A percentile compares a stretch with the other conserved stretches of the same genome.
phyloP scores from a whole-genome alignment of 2,329 filamentous ascomycete genomes.

The Talaromyces verruculosus region DNA sequence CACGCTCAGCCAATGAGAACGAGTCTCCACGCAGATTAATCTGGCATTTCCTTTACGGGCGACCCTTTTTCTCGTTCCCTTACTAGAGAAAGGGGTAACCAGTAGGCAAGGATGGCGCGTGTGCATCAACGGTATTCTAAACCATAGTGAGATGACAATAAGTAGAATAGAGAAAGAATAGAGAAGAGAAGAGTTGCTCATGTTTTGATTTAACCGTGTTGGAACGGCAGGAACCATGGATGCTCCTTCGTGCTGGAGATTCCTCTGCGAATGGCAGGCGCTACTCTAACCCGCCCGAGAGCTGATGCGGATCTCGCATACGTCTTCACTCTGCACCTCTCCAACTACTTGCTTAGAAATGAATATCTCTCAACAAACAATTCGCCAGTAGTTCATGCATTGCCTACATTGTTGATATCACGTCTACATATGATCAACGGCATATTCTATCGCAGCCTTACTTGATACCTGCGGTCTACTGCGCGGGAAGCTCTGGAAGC shows the following conservation, averaged over 20 bases:
- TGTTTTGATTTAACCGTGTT: slow-evolving; percentile 15
- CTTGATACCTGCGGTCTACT: background rate
- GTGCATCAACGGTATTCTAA: background rate
- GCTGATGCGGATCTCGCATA: slow-evolving; percentile 2
- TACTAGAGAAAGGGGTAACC: slow-evolving; percentile 12
- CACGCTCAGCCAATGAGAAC: slow-evolving; percentile 7
- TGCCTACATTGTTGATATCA: background rate
- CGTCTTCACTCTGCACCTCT: background rate
- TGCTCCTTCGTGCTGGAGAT: slow-evolving; percentile 1
- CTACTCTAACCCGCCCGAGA: background rate
- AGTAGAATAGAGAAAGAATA: background rate
- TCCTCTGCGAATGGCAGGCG: slow-evolving; percentile 11
- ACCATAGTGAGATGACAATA: background rate
- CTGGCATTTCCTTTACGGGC: background rate
- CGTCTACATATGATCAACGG: background rate
- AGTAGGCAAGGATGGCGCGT: slow-evolving; percentile 5
- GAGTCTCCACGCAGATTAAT: background rate
- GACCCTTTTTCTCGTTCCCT: background rate
- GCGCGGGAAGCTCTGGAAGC: slow-evolving; percentile 6
- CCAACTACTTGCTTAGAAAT: background rate
- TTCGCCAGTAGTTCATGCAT: background rate
- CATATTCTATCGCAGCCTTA: background rate
- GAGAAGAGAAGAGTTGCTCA: background rate
- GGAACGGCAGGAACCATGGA: slow-evolving; percentile 13
- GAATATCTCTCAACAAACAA: background rate